These are phyloP conservation scores for Skeletonema grethae DNA, from an alignment of 108 stramenopile genomes.

Conservation along the genomic window DNA sequence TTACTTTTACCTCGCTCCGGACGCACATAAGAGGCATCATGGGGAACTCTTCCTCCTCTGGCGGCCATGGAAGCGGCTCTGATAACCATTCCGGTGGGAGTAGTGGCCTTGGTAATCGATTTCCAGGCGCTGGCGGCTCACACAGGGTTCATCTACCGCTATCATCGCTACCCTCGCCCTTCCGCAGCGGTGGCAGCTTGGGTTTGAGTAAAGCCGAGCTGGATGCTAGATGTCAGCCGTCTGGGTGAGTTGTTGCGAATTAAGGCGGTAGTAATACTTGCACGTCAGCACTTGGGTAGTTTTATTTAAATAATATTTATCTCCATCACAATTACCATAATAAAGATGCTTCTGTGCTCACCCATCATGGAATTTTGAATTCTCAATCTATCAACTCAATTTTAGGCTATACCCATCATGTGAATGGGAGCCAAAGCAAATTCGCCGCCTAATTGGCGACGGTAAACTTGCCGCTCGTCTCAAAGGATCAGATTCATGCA, in stretches of 20 bases:
- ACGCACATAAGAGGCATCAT: slow-evolving; percentile 16
- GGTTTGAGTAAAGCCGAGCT: slow-evolving; percentile 64
- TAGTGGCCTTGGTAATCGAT: slow-evolving; percentile 5
- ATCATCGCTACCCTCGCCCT: slow-evolving; percentile 20
- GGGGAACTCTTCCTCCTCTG: slow-evolving; percentile 42
- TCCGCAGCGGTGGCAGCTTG: slow-evolving; percentile 44
- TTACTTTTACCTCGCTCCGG: background rate
- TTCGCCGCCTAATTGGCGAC: slow-evolving; percentile 73
- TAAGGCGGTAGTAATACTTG: too few relatives aligned
- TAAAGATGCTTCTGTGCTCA: background rate
- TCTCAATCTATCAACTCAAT: background rate
- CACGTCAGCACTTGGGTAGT: too few relatives aligned
- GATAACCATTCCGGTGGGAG: background rate
- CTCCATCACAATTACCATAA: background rate
- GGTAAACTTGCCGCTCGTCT: slow-evolving; percentile 73
- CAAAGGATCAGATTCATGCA: slow-evolving; percentile 59
- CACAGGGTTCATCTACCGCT: slow-evolving; percentile 2
- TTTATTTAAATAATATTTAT: background rate
- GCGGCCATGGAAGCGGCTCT: background rate
- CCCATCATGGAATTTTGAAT: slow-evolving; percentile 13
- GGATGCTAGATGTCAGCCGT: slow-evolving; percentile 70
- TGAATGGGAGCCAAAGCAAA: slow-evolving; percentile 76
- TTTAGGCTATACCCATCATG: slow-evolving; percentile 64
- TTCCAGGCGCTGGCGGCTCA: slow-evolving; percentile 3
- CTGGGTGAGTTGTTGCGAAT: slow-evolving; percentile 57